These are phyloP conservation scores for Lecanicillium sp. DNA, from an alignment of 2,329 filamentous ascomycete genomes.

Conservation along the genomic window DNA sequence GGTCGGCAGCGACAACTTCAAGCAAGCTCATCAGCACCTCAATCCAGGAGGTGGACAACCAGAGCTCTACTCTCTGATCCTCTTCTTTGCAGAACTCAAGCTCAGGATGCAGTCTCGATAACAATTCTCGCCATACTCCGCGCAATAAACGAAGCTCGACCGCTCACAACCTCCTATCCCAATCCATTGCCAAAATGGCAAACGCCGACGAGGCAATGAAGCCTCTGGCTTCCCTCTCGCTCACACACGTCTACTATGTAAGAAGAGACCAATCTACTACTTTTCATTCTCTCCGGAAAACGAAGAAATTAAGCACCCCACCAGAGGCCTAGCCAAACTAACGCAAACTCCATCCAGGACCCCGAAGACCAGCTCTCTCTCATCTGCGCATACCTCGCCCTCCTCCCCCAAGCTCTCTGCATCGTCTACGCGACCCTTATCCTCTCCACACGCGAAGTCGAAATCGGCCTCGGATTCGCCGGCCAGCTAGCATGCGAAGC, in stretches of 20 bases:
- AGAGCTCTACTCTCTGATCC: too few species aligned
- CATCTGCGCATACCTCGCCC: conserved; percentile 85
- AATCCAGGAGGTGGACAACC: too few species aligned
- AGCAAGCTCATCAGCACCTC: too few species aligned
- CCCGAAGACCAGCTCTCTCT: conserved; percentile 78
- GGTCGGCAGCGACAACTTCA: too few species aligned
- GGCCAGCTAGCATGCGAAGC: conserved; percentile 90
- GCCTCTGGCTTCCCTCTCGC: conserved; percentile 80
- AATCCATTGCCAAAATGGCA: conserved; percentile 1
- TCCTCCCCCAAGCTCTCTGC: conserved; percentile 85
- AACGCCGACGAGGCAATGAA: conserved; percentile 4
- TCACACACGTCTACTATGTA: conserved; percentile 96
- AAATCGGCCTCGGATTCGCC: conserved; percentile 81
- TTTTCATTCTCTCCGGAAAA: conserved; percentile 1
- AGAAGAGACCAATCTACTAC: conserved; percentile 21
- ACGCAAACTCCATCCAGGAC: conserved; percentile 51
- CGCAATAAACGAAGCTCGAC: background rate
- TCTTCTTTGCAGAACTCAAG: too few species aligned
- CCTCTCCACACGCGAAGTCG: conserved; percentile 84
- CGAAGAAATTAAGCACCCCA: background rate
- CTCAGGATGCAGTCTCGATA: too few species aligned
- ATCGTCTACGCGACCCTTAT: conserved; percentile 84
- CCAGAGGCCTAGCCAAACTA: background rate
- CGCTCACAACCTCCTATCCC: background rate
- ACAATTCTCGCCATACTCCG: background rate